Evolutionary conservation across 208 protist species (phyloP).

Genomic region (Leishmania aethiopica): DNA sequence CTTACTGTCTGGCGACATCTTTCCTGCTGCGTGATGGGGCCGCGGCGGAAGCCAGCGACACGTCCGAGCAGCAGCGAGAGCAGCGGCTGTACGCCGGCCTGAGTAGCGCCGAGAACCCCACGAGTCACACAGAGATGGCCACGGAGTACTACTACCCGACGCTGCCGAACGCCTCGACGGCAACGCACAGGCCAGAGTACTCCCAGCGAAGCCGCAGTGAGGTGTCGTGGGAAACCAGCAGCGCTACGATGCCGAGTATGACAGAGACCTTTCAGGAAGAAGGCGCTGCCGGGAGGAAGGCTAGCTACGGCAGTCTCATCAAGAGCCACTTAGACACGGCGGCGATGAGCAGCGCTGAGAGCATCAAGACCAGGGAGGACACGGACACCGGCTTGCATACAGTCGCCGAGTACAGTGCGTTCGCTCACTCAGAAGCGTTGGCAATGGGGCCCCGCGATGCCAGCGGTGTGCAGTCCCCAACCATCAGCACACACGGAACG

Average conservation of each 20-base stretch:
- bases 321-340: background rate
- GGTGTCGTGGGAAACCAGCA: background rate
- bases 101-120: background rate
- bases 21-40: background rate
- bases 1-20: no score
- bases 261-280: background rate
- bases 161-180: constrained; percentile 16
- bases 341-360: background rate
- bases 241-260: background rate
- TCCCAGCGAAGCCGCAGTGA: background rate
- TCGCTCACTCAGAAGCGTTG: background rate
- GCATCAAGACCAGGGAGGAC: background rate
- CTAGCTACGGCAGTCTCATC: constrained; percentile 14
- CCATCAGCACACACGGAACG: no score
- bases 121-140: constrained; percentile 1
- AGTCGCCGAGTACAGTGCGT: constrained; percentile 4
- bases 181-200: constrained; percentile 13
- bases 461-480: background rate
- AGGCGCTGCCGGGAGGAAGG: background rate
- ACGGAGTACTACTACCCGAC: constrained; percentile 12
- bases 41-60: background rate
- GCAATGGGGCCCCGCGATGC: background rate
- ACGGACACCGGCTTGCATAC: background rate
- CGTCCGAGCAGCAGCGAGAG: background rate
- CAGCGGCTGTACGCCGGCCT: background rate